Evolutionary conservation across 1,139 yeast species (phyloP).

Genomic region (Blastobotrys arbuscula): DNA sequence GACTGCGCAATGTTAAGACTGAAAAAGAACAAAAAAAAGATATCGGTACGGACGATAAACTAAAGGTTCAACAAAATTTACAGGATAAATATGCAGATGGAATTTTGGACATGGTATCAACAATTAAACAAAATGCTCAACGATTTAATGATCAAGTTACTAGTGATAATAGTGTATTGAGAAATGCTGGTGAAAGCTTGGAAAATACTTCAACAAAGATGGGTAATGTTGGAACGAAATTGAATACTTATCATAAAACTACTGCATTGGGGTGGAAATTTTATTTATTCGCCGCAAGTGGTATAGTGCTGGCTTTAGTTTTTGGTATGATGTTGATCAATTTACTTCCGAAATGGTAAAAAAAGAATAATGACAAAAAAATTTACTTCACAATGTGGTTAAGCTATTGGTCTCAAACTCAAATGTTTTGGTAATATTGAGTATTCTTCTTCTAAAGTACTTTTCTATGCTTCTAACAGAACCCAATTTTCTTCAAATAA

Average conservation of each 20-base stretch:
- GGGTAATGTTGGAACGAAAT: constrained; percentile 33
- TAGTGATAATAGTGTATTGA: constrained; percentile 33
- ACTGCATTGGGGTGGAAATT: constrained; percentile 39
- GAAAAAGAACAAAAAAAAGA: background rate
- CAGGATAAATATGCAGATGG: constrained; percentile 42
- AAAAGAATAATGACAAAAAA: background rate
- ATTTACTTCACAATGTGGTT: too few species aligned
- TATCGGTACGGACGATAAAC: constrained; percentile 24
- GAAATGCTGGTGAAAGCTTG: constrained; percentile 32
- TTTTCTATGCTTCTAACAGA: too few species aligned
- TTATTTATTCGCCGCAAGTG: constrained; percentile 34
- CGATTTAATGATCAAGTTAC: constrained; percentile 37
- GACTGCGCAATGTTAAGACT: background rate
- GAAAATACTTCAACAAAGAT: constrained; percentile 33
- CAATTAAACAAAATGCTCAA: constrained; percentile 47
- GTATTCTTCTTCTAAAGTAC: too few species aligned
- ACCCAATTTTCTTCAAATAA: too few species aligned
- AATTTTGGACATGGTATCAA: constrained; percentile 46
- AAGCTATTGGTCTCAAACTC: too few species aligned
- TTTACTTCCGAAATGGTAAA: constrained; percentile 37
- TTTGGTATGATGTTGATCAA: constrained; percentile 35
- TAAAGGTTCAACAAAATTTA: constrained; percentile 30
- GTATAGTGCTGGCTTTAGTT: constrained; percentile 32
- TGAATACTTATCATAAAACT: constrained; percentile 31
- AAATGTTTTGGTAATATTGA: too few species aligned